Percentiles rank a stretch among this genome's conserved stretches.
These are phyloP conservation scores for Fusarium sp. DNA, from an alignment of 2,329 filamentous ascomycete species.

Conservation along the genomic window DNA sequence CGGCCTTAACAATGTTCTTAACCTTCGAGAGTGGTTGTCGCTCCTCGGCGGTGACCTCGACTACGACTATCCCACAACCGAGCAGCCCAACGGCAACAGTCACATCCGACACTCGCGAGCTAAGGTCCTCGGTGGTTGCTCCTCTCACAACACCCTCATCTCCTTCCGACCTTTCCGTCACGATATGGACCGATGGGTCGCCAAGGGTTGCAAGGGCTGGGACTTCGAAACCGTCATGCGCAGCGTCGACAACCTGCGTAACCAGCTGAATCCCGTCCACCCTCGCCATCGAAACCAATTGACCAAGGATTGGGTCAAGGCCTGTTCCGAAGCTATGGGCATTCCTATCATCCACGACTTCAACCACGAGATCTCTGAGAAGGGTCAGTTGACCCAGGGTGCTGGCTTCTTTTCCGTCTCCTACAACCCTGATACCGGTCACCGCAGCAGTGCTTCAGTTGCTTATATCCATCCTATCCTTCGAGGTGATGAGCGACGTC, in stretches of 20 bases:
- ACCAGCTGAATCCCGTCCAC: slow-evolving; percentile 91
- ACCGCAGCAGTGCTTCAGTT: slow-evolving; percentile 85
- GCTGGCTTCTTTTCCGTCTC: slow-evolving; percentile 92
- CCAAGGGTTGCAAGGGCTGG: slow-evolving; percentile 85
- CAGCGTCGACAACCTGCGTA: slow-evolving; percentile 84
- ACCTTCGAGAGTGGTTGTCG: slow-evolving; percentile 87
- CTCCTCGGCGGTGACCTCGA: slow-evolving; percentile 89
- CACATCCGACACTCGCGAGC: slow-evolving; percentile 92
- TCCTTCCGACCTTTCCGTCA: slow-evolving; percentile 93
- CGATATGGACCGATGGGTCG: slow-evolving; percentile 86
- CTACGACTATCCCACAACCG: slow-evolving; percentile 89
- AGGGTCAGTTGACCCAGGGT: slow-evolving; percentile 77
- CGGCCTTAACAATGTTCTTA: slow-evolving; percentile 86
- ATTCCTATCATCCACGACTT: slow-evolving; percentile 88
- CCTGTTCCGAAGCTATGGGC: slow-evolving; percentile 80
- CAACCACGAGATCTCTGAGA: slow-evolving; percentile 82
- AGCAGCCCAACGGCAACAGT: slow-evolving; percentile 92
- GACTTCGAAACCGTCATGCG: slow-evolving; percentile 86
- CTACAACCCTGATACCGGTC: slow-evolving; percentile 90
- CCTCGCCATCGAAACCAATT: slow-evolving; percentile 88
- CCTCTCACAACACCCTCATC: slow-evolving; percentile 93
- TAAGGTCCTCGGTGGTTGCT: slow-evolving; percentile 92
- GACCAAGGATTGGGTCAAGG: slow-evolving; percentile 88
- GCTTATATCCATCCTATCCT: slow-evolving; percentile 95
- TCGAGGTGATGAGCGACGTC: slow-evolving; percentile 81